Conservation (phyloP, 345 rosid genomes). For the Aquilaria sinensis region DNA sequence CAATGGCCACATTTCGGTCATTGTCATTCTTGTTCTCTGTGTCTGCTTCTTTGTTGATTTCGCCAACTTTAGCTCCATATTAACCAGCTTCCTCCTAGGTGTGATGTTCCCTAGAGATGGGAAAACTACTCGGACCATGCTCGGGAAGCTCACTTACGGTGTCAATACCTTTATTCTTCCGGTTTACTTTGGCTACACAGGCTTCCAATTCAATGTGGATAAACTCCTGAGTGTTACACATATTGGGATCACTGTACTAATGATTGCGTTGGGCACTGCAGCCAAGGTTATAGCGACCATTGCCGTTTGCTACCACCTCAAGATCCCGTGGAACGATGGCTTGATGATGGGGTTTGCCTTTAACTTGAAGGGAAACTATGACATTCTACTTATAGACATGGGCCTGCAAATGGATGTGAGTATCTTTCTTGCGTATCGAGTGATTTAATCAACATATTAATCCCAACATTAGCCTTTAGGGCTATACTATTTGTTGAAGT, state of each 20-base stretch:
- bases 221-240: constrained; percentile 3
- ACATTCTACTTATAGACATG: constrained; percentile 39
- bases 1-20: constrained; percentile 43
- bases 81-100: constrained; percentile 54
- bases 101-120: constrained; percentile 78
- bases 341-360: constrained; percentile 47
- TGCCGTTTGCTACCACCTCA: constrained; percentile 40
- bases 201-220: constrained; percentile 47
- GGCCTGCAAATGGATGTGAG: constrained; percentile 5
- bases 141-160: constrained; percentile 52
- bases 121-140: constrained; percentile 61
- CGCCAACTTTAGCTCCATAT: constrained; percentile 31
- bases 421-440: background rate
- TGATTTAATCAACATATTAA: background rate
- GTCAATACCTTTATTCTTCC: constrained; percentile 76
- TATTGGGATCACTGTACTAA: constrained; percentile 8
- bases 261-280: constrained; percentile 32
- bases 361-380: constrained; percentile 66
- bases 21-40: constrained; percentile 33
- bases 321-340: constrained; percentile 49
- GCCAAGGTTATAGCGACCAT: constrained; percentile 62
- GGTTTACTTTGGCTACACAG: constrained; percentile 70
- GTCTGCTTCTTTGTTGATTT: constrained; percentile 38
- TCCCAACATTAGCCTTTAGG: background rate
- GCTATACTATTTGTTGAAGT: too few relatives aligned